These are phyloP conservation scores for Lonicera japonica DNA, from an alignment of 129 eudicot genomes.

Conservation along the genomic window DNA sequence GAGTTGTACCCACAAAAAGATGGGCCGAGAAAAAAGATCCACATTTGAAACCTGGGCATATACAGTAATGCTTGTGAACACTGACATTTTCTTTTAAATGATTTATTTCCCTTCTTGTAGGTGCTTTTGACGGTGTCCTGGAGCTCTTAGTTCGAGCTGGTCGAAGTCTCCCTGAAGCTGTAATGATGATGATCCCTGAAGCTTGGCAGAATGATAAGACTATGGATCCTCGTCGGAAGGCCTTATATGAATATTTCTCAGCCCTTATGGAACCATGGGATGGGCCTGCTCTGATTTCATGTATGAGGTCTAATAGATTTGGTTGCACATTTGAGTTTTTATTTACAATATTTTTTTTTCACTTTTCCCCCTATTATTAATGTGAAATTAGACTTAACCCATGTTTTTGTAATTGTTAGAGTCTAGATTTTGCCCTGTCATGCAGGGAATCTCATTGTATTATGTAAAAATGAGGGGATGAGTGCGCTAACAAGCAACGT, in stretches of 20 bases:
- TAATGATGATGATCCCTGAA: slow-evolving; percentile 99
- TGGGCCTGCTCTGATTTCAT: slow-evolving; percentile 95
- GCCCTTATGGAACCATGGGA: slow-evolving; percentile 99
- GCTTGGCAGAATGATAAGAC: slow-evolving; percentile 99
- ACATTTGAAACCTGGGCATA: too few species aligned
- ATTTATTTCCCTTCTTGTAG: slow-evolving; percentile 24
- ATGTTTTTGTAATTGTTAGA: too few species aligned
- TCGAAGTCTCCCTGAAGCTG: slow-evolving; percentile 94
- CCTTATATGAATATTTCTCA: slow-evolving; percentile 82
- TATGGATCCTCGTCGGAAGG: slow-evolving; percentile 87
- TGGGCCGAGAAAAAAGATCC: too few species aligned
- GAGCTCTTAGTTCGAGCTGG: slow-evolving; percentile 96
- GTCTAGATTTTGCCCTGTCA: too few species aligned
- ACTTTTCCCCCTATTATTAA: too few species aligned
- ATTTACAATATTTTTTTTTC: too few species aligned
- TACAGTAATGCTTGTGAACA: too few species aligned
- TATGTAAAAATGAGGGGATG: too few species aligned
- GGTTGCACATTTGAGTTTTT: neutral
- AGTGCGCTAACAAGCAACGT: too few species aligned
- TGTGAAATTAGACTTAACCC: too few species aligned
- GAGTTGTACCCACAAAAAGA: too few species aligned
- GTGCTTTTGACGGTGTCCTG: slow-evolving; percentile 94
- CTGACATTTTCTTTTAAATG: neutral
- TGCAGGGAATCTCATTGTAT: too few species aligned
- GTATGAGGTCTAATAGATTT: slow-evolving; percentile 26